phyloP scores from a whole-genome alignment of 192 early-diverging fungal genomes.

The Lobosporangium transversale region DNA sequence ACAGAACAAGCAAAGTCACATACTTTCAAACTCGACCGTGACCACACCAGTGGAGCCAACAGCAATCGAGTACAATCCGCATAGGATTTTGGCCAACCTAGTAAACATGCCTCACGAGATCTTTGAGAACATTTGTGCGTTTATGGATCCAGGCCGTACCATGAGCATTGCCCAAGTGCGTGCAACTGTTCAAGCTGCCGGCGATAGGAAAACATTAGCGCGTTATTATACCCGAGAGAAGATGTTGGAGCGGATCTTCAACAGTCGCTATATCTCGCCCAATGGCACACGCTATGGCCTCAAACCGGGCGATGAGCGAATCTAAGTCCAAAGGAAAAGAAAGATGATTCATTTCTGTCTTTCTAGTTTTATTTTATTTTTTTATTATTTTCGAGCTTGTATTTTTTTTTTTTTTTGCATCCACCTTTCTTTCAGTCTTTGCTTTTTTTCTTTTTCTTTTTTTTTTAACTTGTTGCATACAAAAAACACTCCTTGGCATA shows the following conservation, averaged over 20 bases:
- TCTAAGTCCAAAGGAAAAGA: too few relatives aligned
- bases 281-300: conserved; percentile 40
- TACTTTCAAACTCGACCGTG: not conserved
- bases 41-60: not conserved
- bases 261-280: conserved; percentile 46
- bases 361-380: too few relatives aligned
- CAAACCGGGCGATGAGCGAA: conserved; percentile 45
- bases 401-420: too few relatives aligned
- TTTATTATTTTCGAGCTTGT: too few relatives aligned
- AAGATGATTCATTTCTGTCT: too few relatives aligned
- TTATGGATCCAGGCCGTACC: conserved; percentile 38
- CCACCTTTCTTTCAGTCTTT: too few relatives aligned
- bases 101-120: conserved; percentile 51
- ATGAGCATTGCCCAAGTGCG: conserved; percentile 44
- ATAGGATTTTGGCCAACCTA: conserved; percentile 40
- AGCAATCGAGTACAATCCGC: conserved; percentile 41
- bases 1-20: not conserved
- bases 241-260: conserved; percentile 47
- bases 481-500: too few relatives aligned
- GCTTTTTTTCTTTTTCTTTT: too few relatives aligned
- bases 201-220: conserved; percentile 31
- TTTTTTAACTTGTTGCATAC: too few relatives aligned
- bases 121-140: conserved; percentile 48
- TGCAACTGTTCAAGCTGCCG: conserved; percentile 32
- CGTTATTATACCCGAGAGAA: conserved; percentile 48